phyloP scores from a whole-genome alignment of 2,329 filamentous ascomycete genomes.

The Tricladium varicosporioides region DNA sequence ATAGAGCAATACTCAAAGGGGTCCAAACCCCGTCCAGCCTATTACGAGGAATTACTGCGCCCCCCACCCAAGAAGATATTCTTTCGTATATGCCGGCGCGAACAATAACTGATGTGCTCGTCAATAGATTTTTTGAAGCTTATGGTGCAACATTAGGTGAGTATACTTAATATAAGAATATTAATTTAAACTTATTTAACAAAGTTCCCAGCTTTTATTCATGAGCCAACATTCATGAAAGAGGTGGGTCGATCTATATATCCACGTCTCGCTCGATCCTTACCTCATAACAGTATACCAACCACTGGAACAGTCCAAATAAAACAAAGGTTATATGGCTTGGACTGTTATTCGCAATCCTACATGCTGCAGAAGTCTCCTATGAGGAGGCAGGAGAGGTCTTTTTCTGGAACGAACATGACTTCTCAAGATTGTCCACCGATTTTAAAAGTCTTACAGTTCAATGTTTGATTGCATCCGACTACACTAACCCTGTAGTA shows the following conservation, averaged over 20 bases:
- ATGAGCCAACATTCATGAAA: constrained; percentile 15
- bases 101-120: constrained; percentile 8
- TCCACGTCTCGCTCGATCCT: background rate
- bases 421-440: background rate
- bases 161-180: background rate
- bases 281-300: constrained; percentile 7
- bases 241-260: constrained; percentile 6
- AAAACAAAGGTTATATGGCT: constrained; percentile 15
- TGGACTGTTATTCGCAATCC: constrained; percentile 13
- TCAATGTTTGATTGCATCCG: constrained; percentile 11
- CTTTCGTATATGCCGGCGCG: constrained; percentile 6
- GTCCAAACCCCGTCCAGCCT: constrained; percentile 3
- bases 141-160: no score
- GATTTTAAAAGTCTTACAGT: constrained; percentile 11
- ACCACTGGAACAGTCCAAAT: constrained; percentile 13
- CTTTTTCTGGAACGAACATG: background rate
- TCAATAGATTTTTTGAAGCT: constrained; percentile 10
- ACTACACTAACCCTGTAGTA: constrained; percentile 12
- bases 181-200: background rate
- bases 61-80: constrained; percentile 10
- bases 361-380: constrained; percentile 12
- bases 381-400: background rate
- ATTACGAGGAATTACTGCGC: constrained; percentile 6
- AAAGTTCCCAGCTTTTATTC: constrained; percentile 8
- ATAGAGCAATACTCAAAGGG: background rate